A percentile compares a stretch with the other conserved stretches of the same genome.
Conservation (phyloP, 2,329 filamentous ascomycete genomes). For the Cladosporium colombiae region DNA sequence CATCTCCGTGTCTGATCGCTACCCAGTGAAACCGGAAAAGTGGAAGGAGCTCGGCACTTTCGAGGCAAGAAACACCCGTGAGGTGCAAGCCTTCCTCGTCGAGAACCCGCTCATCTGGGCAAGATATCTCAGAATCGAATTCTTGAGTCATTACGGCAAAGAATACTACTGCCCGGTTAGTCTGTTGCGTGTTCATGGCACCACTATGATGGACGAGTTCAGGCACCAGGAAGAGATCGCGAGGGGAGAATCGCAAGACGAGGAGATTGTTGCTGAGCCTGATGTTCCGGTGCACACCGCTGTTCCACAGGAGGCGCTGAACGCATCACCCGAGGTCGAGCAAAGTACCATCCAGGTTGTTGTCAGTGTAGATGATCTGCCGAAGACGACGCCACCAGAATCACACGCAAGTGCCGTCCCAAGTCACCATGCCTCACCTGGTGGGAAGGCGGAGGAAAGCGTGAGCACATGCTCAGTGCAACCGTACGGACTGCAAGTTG, state of each 20-base stretch:
- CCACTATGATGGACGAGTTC: slow-evolving; percentile 90
- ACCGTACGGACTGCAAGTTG: not conserved
- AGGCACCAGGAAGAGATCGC: slow-evolving; percentile 77
- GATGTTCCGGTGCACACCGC: slow-evolving; percentile 16
- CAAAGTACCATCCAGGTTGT: not conserved
- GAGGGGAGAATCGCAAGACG: slow-evolving; percentile 60
- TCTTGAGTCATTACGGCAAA: slow-evolving; percentile 89
- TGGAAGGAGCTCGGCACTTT: slow-evolving; percentile 89
- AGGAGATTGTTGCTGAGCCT: slow-evolving; percentile 55
- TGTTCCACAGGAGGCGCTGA: slow-evolving; percentile 6
- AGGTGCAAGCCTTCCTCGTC: slow-evolving; percentile 93
- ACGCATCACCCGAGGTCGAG: not conserved
- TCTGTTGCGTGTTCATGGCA: slow-evolving; percentile 86
- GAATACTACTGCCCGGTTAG: slow-evolving; percentile 97
- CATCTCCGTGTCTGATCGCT: slow-evolving; percentile 90
- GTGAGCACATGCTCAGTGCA: not conserved
- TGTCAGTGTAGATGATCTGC: not conserved
- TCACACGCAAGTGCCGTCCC: not conserved
- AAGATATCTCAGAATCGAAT: slow-evolving; percentile 87
- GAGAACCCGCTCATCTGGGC: slow-evolving; percentile 95
- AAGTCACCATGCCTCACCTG: not conserved
- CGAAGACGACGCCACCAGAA: not conserved
- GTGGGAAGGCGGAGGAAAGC: not conserved
- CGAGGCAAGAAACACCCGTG: slow-evolving; percentile 86
- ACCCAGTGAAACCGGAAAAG: slow-evolving; percentile 86